A percentile compares a stretch with the other conserved stretches of the same genome.
These are phyloP conservation scores for Thamnidium elegans DNA, from an alignment of 192 early-diverging fungal genomes.

Conservation along the genomic window DNA sequence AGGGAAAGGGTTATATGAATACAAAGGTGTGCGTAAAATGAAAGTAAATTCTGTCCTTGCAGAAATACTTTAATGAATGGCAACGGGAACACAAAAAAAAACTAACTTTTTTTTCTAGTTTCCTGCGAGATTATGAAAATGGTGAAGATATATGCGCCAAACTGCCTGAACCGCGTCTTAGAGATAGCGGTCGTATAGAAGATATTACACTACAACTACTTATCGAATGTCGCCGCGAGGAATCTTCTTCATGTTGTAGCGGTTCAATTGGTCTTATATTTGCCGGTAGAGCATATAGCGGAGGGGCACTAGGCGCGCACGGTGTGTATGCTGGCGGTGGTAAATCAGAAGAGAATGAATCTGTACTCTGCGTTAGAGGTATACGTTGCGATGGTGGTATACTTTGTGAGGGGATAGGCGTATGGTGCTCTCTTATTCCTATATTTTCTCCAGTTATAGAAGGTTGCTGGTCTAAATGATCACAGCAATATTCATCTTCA, in stretches of 20 bases:
- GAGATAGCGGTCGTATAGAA: background rate
- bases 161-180: conserved; percentile 11
- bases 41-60: background rate
- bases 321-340: conserved; percentile 31
- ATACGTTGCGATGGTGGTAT: conserved; percentile 3
- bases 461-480: background rate
- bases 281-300: conserved; percentile 13
- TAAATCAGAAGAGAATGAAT: conserved; percentile 1
- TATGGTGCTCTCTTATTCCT: background rate
- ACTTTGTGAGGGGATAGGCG: conserved; percentile 14
- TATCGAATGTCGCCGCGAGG: conserved; percentile 6
- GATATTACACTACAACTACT: background rate
- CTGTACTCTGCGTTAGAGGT: background rate
- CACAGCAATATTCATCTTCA: background rate
- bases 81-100: background rate
- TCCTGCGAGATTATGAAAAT: background rate
- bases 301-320: conserved; percentile 15
- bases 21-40: background rate
- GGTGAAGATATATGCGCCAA: conserved; percentile 3
- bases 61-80: background rate
- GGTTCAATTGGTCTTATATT: too few species aligned
- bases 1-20: background rate
- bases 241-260: too few species aligned
- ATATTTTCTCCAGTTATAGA: background rate
- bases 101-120: background rate